phyloP scores from a whole-genome alignment of 768 basidiomycete species.

The Mycena haematopus region DNA sequence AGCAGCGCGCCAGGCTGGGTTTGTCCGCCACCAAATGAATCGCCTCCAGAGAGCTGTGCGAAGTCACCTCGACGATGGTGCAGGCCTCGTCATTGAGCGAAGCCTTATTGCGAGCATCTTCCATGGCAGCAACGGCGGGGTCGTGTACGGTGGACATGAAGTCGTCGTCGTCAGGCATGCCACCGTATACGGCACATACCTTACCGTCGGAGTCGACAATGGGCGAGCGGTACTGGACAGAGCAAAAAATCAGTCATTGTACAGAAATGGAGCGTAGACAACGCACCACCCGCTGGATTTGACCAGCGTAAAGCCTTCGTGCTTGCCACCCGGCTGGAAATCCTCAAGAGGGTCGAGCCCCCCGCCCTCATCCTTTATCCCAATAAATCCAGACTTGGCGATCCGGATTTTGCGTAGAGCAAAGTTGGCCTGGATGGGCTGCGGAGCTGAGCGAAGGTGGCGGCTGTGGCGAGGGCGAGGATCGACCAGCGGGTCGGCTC shows the following conservation, averaged over 20 bases:
- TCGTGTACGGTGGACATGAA: constrained; percentile 1
- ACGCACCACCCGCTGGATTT: background rate
- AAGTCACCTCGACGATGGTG: background rate
- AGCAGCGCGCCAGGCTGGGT: background rate
- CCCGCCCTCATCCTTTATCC: no score
- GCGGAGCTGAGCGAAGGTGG: no score
- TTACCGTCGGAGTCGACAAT: background rate
- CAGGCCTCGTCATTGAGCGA: background rate
- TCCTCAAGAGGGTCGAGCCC: no score
- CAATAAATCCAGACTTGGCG: no score
- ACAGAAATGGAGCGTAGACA: no score
- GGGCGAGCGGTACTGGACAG: background rate
- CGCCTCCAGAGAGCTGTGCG: background rate
- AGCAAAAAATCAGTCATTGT: background rate
- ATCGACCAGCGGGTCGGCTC: no score
- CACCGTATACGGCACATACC: background rate
- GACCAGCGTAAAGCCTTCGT: background rate
- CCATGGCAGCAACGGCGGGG: constrained; percentile 3
- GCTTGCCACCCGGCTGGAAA: no score
- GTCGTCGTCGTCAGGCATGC: background rate
- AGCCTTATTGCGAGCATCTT: background rate
- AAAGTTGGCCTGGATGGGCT: no score
- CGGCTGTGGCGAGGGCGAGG: no score
- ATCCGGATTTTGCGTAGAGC: no score
- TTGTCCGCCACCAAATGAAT: constrained; percentile 4